Evolutionary conservation across 768 basidiomycete species (phyloP).

Genomic region (Naematelia encephala): DNA sequence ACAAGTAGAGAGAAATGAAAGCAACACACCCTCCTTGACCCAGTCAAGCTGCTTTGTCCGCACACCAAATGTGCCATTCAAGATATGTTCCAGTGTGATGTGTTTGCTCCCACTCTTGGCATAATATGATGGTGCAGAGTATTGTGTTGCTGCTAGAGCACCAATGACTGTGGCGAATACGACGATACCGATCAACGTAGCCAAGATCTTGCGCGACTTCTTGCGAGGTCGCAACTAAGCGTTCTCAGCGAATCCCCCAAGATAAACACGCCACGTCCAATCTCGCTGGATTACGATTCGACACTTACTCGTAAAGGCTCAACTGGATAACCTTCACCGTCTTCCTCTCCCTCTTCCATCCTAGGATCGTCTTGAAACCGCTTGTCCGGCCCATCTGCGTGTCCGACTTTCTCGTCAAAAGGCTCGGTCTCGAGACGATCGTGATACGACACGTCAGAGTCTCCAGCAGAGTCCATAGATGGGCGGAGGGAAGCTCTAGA

Average conservation of each 20-base stretch:
- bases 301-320: constrained; percentile 37
- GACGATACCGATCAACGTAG: constrained; percentile 62
- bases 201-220: constrained; percentile 57
- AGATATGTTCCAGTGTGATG: constrained; percentile 83
- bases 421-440: constrained; percentile 42
- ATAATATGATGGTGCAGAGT: constrained; percentile 57
- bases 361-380: constrained; percentile 43
- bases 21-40: constrained; percentile 79
- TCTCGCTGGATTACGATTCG: too few relatives aligned
- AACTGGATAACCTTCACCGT: constrained; percentile 31
- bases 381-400: constrained; percentile 12
- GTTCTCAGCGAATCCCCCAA: too few relatives aligned
- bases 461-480: constrained; percentile 27
- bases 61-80: constrained; percentile 79
- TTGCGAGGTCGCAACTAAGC: constrained; percentile 31
- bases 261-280: too few relatives aligned
- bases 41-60: constrained; percentile 62
- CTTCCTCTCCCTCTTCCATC: constrained; percentile 27
- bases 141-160: constrained; percentile 70
- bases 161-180: constrained; percentile 67
- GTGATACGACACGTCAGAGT: constrained; percentile 35
- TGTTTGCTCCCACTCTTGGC: constrained; percentile 57
- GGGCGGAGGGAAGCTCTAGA: neutral
- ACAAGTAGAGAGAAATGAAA: neutral
- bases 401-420: constrained; percentile 30